phyloP scores from a whole-genome alignment of 2,329 filamentous ascomycete genomes.

The Trichoderma harzianum region DNA sequence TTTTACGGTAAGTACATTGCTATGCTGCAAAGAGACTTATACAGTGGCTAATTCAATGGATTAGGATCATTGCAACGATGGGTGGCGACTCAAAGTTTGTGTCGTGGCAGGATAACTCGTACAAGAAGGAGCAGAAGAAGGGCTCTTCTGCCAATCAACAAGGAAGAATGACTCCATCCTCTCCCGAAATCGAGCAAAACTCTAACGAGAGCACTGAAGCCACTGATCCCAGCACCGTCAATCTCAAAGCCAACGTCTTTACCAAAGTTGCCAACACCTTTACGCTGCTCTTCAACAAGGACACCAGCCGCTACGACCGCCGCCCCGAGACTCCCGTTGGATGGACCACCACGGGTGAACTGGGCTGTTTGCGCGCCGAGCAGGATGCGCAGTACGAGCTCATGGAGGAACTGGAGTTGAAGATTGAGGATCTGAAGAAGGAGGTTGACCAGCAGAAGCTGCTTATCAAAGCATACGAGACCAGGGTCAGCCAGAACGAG shows the following conservation, averaged over 20 bases:
- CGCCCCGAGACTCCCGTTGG: background rate
- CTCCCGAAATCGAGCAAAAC: background rate
- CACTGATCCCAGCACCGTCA: background rate
- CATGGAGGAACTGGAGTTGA: background rate
- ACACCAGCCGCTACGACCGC: background rate
- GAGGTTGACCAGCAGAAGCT: background rate
- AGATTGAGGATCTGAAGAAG: slow-evolving; percentile 10
- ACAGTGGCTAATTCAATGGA: background rate
- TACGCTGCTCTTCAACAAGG: background rate
- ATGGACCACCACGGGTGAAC: slow-evolving; percentile 1
- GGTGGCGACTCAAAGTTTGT: background rate
- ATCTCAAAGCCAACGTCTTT: background rate
- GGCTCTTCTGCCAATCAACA: background rate
- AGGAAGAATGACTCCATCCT: background rate
- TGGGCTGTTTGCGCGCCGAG: background rate
- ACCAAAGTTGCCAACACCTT: slow-evolving; percentile 5
- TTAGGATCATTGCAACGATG: background rate
- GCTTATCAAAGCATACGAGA: slow-evolving; percentile 1
- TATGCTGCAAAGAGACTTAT: background rate
- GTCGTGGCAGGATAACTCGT: background rate
- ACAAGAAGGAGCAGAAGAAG: background rate
- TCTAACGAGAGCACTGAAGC: background rate
- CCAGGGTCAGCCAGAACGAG: background rate
- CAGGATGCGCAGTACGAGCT: slow-evolving; percentile 4
- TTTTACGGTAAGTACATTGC: background rate